Base-by-base conservation (phyloP, 768 basidiomycete genomes). In the Fistulinella prunicolor region DNA sequence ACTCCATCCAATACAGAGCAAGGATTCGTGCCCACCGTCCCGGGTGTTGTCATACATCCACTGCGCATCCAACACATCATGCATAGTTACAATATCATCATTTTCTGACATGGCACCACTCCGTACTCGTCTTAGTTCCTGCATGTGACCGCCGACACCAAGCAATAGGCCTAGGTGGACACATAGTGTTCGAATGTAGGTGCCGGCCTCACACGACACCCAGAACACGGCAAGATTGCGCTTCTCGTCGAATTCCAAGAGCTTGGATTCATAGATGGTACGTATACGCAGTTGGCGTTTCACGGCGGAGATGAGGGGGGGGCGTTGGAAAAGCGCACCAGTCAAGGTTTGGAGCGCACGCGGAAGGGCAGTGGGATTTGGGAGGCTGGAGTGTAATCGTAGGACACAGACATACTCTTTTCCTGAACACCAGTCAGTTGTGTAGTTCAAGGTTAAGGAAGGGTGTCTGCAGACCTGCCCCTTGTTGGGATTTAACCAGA, bases 81-180 rank as follows among this genome's bases (percentile, higher is more conserved):
- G 96, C 96, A 99, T 99, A 19, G 95, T 94, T 51, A 98, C 96
- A 61, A 97, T 93, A 58, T 94, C 94, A 64, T 98, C 95, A 65
- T 91, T 94, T 73, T 99, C 96, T 41, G 88, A 90, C 81, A 97
- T 86, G 41, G 94, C 95, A 60, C 96, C 96, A 64, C 87, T 91
- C 55, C 96, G 76, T 13, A 98, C 95, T 59, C 96, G 76, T 59
- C 96, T 79, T 49, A 99, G 78, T 68, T 99, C 96, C 72, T 99
- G 95, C 96, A 99, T 99, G 70, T 99, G 96, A n/a, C 94, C 96
- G 20, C 96, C 96, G 23, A 98, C 95, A 52, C 96, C 96, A 30
- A 97, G 75, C 35, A 99, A 52, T 43, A 99, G 77, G 49, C 96
- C 96, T 45, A 99, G 73, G 70, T 99, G 96, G 13, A 99, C 96